Conservation (phyloP, 495 filamentous ascomycete species). For the Hypoxylon cercidicola region DNA sequence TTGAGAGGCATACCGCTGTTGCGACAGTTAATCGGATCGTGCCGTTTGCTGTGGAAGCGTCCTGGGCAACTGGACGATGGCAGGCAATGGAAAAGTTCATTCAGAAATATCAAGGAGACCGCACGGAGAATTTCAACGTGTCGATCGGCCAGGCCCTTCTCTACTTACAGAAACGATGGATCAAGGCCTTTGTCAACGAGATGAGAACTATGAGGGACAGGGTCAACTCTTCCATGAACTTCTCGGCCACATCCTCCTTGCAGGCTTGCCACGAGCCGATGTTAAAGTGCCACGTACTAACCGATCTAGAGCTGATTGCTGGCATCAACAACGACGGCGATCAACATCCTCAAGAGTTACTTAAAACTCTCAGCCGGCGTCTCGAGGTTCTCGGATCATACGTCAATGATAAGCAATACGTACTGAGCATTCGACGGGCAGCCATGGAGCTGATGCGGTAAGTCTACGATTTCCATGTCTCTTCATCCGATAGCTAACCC, state of each 20-base stretch:
- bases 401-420: constrained; percentile 89
- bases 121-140: constrained; percentile 82
- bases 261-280: constrained; percentile 82
- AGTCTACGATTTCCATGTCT: constrained; percentile 36
- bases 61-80: constrained; percentile 90
- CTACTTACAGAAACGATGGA: constrained; percentile 66
- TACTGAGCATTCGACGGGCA: constrained; percentile 87
- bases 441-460: constrained; percentile 80
- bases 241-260: constrained; percentile 78
- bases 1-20: constrained; percentile 62
- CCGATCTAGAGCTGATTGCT: constrained; percentile 85
- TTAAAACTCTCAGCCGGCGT: constrained; percentile 73
- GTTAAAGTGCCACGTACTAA: constrained; percentile 84
- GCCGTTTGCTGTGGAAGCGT: constrained; percentile 86
- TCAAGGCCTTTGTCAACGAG: constrained; percentile 64
- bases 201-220: constrained; percentile 73
- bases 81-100: constrained; percentile 77
- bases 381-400: constrained; percentile 87
- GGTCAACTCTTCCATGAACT: constrained; percentile 77
- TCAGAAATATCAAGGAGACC: constrained; percentile 55
- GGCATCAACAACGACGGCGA: constrained; percentile 52
- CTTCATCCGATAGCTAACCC: constrained; percentile 46
- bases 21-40: constrained; percentile 67
- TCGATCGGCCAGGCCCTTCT: constrained; percentile 78
- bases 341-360: constrained; percentile 57